These are phyloP conservation scores for Blepharisma japonicum DNA, from an alignment of 73 alveolate genomes.

Conservation along the genomic window DNA sequence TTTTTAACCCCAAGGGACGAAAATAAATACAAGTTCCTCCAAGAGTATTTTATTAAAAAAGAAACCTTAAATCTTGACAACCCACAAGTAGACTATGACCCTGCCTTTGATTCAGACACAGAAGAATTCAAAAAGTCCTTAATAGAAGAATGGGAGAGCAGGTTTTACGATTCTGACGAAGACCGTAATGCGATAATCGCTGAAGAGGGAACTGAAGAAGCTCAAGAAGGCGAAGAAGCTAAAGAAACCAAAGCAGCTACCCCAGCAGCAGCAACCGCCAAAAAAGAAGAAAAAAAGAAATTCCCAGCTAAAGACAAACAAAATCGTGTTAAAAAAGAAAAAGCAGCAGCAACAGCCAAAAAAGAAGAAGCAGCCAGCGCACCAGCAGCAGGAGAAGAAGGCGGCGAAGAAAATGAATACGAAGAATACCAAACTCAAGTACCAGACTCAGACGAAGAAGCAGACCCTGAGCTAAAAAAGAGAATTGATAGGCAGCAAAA, in stretches of 20 bases:
- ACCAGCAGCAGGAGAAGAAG: background rate
- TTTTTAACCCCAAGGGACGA: background rate
- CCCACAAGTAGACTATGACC: no score
- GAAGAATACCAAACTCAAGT: background rate
- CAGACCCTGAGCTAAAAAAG: background rate
- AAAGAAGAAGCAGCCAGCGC: background rate
- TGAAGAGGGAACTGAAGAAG: background rate
- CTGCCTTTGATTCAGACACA: no score
- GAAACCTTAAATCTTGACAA: no score
- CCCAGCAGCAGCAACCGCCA: background rate
- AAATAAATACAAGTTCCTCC: background rate
- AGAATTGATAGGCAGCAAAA: background rate
- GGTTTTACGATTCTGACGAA: background rate
- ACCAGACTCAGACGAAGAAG: background rate
- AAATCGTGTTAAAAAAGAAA: background rate
- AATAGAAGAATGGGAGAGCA: no score
- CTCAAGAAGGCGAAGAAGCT: background rate
- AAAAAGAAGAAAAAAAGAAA: background rate
- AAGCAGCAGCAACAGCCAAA: background rate
- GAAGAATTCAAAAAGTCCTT: no score
- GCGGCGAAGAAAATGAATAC: background rate
- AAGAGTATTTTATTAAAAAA: background rate
- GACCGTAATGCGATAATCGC: background rate
- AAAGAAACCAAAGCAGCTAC: background rate
- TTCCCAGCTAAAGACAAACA: background rate